Percentiles rank a stretch among this genome's conserved stretches.
These are phyloP conservation scores for Apiospora phragmitis DNA, from an alignment of 2,329 filamentous ascomycete species.

Conservation along the genomic window DNA sequence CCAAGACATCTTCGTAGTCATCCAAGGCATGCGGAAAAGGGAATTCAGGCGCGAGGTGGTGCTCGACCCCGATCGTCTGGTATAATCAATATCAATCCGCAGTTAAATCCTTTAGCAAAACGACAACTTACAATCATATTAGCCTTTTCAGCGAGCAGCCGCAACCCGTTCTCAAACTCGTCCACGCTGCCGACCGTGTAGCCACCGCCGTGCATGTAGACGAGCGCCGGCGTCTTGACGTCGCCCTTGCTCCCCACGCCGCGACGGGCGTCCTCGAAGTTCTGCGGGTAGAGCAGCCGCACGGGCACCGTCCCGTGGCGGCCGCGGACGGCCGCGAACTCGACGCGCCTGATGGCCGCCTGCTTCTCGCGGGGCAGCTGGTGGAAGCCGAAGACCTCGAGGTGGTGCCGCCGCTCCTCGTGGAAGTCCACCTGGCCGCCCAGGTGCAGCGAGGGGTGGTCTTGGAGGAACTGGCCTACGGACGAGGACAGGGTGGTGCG, in stretches of 20 bases:
- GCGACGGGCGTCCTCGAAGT: conserved; percentile 1
- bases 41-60: conserved; percentile 34
- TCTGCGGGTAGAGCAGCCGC: conserved; percentile 33
- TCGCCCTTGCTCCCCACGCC: conserved; percentile 14
- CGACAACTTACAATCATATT: conserved; percentile 16
- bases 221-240: conserved; percentile 27
- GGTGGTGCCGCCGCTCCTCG: conserved; percentile 18
- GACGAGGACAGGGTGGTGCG: too few relatives aligned
- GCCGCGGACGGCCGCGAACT: conserved; percentile 33
- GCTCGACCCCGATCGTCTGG: conserved; percentile 34
- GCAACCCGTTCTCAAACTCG: conserved; percentile 38
- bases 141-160: conserved; percentile 30
- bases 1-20: conserved; percentile 29
- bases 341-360: conserved; percentile 29
- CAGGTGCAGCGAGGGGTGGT: not conserved
- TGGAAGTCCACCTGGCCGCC: conserved; percentile 16
- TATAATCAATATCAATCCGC: not conserved
- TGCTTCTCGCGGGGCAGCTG: conserved; percentile 23
- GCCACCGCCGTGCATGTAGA: conserved; percentile 39
- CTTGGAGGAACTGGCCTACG: too few relatives aligned
- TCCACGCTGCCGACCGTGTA: conserved; percentile 39
- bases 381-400: conserved; percentile 33
- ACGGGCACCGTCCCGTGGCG: conserved; percentile 35
- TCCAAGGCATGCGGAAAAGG: conserved; percentile 34
- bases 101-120: not conserved